Conservation (phyloP, 2,329 filamentous ascomycete genomes). For the Endoconidiophora laricicola region DNA sequence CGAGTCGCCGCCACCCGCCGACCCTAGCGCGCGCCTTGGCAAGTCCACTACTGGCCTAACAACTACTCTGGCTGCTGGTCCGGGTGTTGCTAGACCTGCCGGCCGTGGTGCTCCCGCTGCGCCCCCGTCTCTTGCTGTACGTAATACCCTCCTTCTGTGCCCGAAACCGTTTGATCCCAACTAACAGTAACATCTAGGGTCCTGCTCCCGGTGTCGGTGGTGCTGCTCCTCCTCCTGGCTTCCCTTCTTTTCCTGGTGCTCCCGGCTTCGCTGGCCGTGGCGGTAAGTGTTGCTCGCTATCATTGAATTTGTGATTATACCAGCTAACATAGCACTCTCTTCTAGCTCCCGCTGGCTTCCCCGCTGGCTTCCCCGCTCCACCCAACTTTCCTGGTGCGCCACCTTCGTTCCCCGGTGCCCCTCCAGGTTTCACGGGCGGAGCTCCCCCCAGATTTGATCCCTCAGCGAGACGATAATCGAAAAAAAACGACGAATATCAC, state of each 20-base stretch:
- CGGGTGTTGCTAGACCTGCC: constrained; percentile 79
- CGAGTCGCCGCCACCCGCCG: constrained; percentile 86
- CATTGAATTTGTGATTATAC: neutral
- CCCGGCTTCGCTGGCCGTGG: constrained; percentile 38
- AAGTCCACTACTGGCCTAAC: constrained; percentile 51
- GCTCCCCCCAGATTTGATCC: constrained; percentile 60
- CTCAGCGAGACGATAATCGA: constrained; percentile 40
- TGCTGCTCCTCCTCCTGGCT: constrained; percentile 44
- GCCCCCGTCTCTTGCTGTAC: constrained; percentile 58
- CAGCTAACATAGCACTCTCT: neutral
- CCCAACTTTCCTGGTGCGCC: constrained; percentile 24
- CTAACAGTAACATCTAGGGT: constrained; percentile 27
- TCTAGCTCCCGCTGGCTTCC: constrained; percentile 32
- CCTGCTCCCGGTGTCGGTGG: constrained; percentile 79
- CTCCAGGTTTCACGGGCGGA: constrained; percentile 37
- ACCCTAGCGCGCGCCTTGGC: constrained; percentile 78
- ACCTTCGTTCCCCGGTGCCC: constrained; percentile 28
- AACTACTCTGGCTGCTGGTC: constrained; percentile 61
- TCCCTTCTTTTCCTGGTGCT: constrained; percentile 35
- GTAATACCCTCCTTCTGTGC: constrained; percentile 14
- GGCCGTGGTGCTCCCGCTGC: constrained; percentile 59
- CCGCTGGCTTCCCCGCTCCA: constrained; percentile 31
- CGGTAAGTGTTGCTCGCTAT: constrained; percentile 28
- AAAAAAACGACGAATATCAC: constrained; percentile 2
- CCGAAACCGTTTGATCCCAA: neutral